Evolutionary conservation across 768 basidiomycete genomes (phyloP).

Genomic region (Suillus americanus): DNA sequence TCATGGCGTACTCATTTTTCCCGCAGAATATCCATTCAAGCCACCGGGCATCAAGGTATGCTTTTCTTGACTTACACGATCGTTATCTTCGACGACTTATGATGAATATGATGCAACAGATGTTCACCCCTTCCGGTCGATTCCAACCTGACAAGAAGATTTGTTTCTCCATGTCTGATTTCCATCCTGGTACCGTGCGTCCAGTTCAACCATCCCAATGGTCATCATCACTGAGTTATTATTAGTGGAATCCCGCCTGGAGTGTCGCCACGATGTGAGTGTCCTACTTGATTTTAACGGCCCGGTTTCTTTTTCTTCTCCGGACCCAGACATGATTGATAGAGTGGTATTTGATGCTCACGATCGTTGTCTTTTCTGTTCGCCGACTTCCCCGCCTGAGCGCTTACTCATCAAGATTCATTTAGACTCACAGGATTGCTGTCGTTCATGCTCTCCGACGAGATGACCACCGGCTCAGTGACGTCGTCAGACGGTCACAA

Average conservation of each 20-base stretch:
- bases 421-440: slow-evolving; percentile 88
- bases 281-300: slow-evolving; percentile 2
- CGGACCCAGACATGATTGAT: slow-evolving; percentile 15
- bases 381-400: slow-evolving; percentile 6
- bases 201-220: slow-evolving; percentile 1
- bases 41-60: slow-evolving; percentile 93
- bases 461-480: slow-evolving; percentile 95
- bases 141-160: slow-evolving; percentile 94
- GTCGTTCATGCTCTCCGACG: slow-evolving; percentile 93
- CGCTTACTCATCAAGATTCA: slow-evolving; percentile 6
- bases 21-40: slow-evolving; percentile 94
- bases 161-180: slow-evolving; percentile 97
- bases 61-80: slow-evolving; percentile 2
- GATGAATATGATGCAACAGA: slow-evolving; percentile 45
- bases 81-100: slow-evolving; percentile 7
- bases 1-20: slow-evolving; percentile 89
- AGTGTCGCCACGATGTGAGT: slow-evolving; percentile 91
- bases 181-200: slow-evolving; percentile 85
- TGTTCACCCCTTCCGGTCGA: slow-evolving; percentile 88
- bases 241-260: slow-evolving; percentile 94
- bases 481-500: slow-evolving; percentile 81
- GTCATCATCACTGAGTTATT: slow-evolving; percentile 2
- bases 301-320: slow-evolving; percentile 6
- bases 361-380: slow-evolving; percentile 5
- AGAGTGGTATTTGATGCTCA: slow-evolving; percentile 6